Base-by-base conservation (phyloP, 169 alveolate species). In the Plasmodium cynomolgi region DNA sequence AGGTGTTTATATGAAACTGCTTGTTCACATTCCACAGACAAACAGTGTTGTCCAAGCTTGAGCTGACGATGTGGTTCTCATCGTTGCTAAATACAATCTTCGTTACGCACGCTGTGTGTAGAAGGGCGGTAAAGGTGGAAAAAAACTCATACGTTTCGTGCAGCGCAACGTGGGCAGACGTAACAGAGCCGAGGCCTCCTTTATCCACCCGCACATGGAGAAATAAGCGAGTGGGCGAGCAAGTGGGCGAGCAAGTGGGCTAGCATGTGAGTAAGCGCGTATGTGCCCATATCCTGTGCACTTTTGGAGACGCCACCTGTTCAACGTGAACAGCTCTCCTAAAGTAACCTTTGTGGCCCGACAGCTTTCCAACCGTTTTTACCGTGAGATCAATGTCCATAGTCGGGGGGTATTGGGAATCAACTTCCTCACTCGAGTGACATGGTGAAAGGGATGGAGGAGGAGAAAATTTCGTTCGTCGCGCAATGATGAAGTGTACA, bases 21-120 rank as follows among this genome's bases (percentile, higher is more conserved):
- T 81, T 84, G 79, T 84, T 84, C 11, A 84, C 92, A 84, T 84
- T 84, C 92, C 92, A 84, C 9, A 84, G 92, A 73, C 92, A 72
- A 23, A 84, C 41, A 15, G 37, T 84, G 79, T 84, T 84, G 79
- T 84, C 92, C 79, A 84, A 74, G 20, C 92, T 84, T 39, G 92
- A 84, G 54, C 92, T 84, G 33, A 84, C 54, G 80, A 84, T 68
- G 54, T 84, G 44, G 79, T 84, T 84, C 39, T 71, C 92, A 84
- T 84, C 92, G 79, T 84, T 20, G 77, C 92, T 84, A 39, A 84
- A 84, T 44, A 84, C 17, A 23, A 84, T 84, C 77, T 84, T 84
- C 56, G 92, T 84, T 41, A 84, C 77, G 47, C 92, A 84, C 11
- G 92, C 92, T 84, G 74, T 26, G 77, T 41, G n/a, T 31, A 9